A percentile compares a stretch with the other conserved stretches of the same genome.
Evolutionary conservation across 345 rosid species (phyloP).

Genomic region (Dimocarpus longan): DNA sequence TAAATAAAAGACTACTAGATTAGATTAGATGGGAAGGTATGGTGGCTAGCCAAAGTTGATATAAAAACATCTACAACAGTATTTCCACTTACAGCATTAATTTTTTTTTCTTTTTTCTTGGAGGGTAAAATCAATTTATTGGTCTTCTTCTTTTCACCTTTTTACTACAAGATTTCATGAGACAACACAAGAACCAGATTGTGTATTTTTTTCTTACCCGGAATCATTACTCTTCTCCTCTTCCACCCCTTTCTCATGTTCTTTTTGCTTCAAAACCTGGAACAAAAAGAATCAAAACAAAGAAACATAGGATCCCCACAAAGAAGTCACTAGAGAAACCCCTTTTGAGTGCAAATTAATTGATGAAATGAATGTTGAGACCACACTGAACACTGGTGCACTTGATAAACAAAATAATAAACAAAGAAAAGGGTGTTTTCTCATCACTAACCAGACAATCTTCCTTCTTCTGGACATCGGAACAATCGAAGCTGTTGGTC

Average conservation of each 20-base stretch:
- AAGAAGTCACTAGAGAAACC: not conserved
- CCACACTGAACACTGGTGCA: slow-evolving; percentile 46
- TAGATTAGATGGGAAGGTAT: slow-evolving; percentile 51
- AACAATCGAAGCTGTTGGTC: slow-evolving; percentile 20
- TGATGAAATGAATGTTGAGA: slow-evolving; percentile 10
- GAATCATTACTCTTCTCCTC: slow-evolving; percentile 41
- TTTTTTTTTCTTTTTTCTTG: slow-evolving; percentile 19
- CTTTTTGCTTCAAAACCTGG: slow-evolving; percentile 31
- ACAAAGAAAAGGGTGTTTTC: slow-evolving; percentile 8
- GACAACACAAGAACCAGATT: slow-evolving; percentile 33
- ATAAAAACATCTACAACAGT: slow-evolving; percentile 49
- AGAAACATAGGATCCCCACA: slow-evolving; percentile 25
- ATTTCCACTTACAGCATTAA: slow-evolving; percentile 42
- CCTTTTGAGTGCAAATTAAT: slow-evolving; percentile 36
- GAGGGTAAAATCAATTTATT: slow-evolving; percentile 35
- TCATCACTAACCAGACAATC: slow-evolving; percentile 40
- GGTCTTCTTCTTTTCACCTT: slow-evolving; percentile 35
- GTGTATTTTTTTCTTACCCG: slow-evolving; percentile 49
- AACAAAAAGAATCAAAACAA: slow-evolving; percentile 14
- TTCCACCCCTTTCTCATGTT: slow-evolving; percentile 17
- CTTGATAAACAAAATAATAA: slow-evolving; percentile 10
- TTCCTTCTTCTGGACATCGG: slow-evolving; percentile 28
- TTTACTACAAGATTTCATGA: slow-evolving; percentile 43
- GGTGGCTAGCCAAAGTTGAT: slow-evolving; percentile 61
- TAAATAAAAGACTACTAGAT: slow-evolving; percentile 18